Base-by-base conservation (phyloP, 2,329 filamentous ascomycete genomes). In the Sporothrix mexicana region DNA sequence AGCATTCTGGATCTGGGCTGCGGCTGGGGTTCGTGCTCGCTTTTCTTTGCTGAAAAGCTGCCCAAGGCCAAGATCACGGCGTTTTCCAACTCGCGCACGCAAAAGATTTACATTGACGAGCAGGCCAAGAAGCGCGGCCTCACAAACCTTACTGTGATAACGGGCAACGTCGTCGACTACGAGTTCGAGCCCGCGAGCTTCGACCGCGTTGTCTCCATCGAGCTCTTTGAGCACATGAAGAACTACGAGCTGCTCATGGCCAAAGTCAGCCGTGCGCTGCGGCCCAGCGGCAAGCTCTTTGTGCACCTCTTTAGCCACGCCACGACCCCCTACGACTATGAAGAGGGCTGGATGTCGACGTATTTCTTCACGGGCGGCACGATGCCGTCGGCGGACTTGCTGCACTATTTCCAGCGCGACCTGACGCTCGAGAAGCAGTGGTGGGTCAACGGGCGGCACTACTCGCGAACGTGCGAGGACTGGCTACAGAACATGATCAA, bases 151-250 rank as follows among this genome's bases (percentile, higher is more conserved):
- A 84, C 80, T 0, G 88, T 92, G 74, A 86, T 92, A 74, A 92
- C 90, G 0, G 90, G 90, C 25, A 86, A 93, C 77, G 87, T 92
- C 1, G 88, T 90, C 17, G 86, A 89, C 73, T 89, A 91, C 77
- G 88, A 91, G 77, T 92, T 93, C 77, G 82, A 87, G 73, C 79
- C 82, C 10, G 82, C 83, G 36, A 82, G 79, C 5, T 93, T 88
- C 76, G 91, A 93, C 78, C 85, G 91, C 13, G 88, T 92, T 0
- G 83, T 93, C 17, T 90, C 88, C 8, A 90, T 93, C 74, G 91
- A 88, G 85, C 84, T 93, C 13, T 92, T 93, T 77, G 91, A 93
- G 79, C 91, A 93, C 80, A 92, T 93, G 90, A 93, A 93, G 79
- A 93, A 93, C 80, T 92, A 93, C 80, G 86, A 90, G 74, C 82